Evolutionary conservation across 305 asterid species (phyloP), one percentile per base, ranked within the genome.

Genomic region (Fraxinus paxiana): DNA sequence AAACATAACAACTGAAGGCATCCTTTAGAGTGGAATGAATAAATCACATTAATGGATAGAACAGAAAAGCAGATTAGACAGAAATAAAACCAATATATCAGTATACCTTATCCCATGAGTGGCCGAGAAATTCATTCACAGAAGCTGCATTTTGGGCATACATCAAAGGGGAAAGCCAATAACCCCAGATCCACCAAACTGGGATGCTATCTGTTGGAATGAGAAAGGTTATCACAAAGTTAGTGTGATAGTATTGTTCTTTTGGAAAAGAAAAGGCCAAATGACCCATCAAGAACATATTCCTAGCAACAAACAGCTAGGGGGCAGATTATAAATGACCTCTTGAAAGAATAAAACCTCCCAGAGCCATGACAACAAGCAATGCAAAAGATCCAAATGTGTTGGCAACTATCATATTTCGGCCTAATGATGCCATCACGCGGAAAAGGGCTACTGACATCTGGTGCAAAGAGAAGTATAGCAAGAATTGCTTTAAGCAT

Each of bases 101-200:
- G 78, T 72, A 24, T 86, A 92, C 97, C 96, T 89, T 90, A 86
- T 90, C 88, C 97, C 97, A 92, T 20, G 96, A 90, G 84, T 83
- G 91, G 70, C 97, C 97, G 0, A 88, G 93, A 84, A 92, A 92
- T 85, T 92, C 97, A 79, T 92, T 92, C 26, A 92, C 97, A 1
- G 96, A 90, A 88, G 91, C 94, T 71, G 97, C 94, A 84, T 90
- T 91, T 80, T 92, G 96, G 72, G 96, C 97, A 84, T 92, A 92
- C 97, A 92, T 92, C 94, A 92, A 88, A 6, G 97, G 97, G 46
- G 97, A 92, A 81, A 91, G 18, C 94, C 96, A 92, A 86, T 91
- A 92, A 86, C 96, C 97, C 97, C 97, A 92, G 46, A 91, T 92
- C 97, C 97, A 92, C 97, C 97, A 92, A 87, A 83, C 82, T 13